Percentiles rank a stretch among this genome's conserved stretches.
Evolutionary conservation across 179 eudicot genomes (phyloP).

Genomic region (Sideroxylon spinosum): DNA sequence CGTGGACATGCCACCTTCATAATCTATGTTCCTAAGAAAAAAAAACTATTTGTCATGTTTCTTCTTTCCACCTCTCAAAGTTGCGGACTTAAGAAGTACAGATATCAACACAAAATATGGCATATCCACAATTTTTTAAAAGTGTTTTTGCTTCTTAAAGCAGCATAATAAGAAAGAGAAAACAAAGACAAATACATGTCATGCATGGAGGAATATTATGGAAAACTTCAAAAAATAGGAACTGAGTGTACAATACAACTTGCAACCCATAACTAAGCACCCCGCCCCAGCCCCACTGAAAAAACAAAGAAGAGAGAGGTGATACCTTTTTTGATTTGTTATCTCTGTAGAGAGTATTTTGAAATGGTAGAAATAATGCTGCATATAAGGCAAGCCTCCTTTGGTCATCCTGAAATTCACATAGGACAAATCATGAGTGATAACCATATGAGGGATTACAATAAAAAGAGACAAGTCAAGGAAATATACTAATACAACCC

Average conservation of each 20-base stretch:
- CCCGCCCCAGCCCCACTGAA: too few species aligned
- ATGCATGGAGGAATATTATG: background rate
- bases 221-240: too few species aligned
- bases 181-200: background rate
- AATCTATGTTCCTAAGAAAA: too few species aligned
- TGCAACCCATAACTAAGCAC: too few species aligned
- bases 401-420: conserved; percentile 61
- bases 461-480: background rate
- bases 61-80: too few species aligned
- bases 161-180: background rate
- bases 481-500: background rate
- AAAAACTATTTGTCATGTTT: too few species aligned
- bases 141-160: too few species aligned
- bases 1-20: too few species aligned
- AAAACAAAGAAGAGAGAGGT: background rate
- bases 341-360: conserved; percentile 47
- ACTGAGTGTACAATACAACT: too few species aligned
- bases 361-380: conserved; percentile 66
- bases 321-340: conserved; percentile 64
- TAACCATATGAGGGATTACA: background rate
- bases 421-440: conserved; percentile 1
- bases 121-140: too few species aligned
- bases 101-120: too few species aligned
- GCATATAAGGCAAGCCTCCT: conserved; percentile 69
- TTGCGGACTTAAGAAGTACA: too few species aligned